phyloP scores from a whole-genome alignment of 2,329 filamentous ascomycete species.

The Fusarium sp. region DNA sequence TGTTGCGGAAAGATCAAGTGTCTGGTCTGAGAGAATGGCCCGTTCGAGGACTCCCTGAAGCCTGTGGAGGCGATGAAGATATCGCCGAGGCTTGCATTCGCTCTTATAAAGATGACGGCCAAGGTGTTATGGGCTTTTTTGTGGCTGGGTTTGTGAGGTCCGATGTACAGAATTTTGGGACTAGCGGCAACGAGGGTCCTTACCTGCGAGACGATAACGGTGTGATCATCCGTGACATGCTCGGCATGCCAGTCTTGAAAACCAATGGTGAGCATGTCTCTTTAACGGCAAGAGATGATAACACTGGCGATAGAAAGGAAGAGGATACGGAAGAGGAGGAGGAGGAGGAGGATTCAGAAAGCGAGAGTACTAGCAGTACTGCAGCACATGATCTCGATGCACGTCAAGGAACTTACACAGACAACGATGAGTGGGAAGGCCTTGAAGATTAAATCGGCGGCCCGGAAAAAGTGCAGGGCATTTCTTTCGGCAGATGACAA shows the following conservation, averaged over 20 bases:
- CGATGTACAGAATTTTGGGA: constrained; percentile 27
- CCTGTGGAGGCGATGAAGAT: constrained; percentile 58
- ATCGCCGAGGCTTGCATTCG: constrained; percentile 81
- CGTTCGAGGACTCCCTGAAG: constrained; percentile 66
- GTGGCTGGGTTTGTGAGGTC: constrained; percentile 79
- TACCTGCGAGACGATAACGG: constrained; percentile 65
- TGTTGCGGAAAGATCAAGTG: constrained; percentile 77
- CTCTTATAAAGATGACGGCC: constrained; percentile 80
- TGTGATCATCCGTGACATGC: constrained; percentile 55
- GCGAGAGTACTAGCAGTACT: constrained; percentile 7
- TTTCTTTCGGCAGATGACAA: background rate
- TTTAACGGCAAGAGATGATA: constrained; percentile 37
- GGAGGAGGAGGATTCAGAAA: constrained; percentile 1
- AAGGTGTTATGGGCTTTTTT: constrained; percentile 95
- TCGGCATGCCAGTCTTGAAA: constrained; percentile 51
- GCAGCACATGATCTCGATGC: constrained; percentile 8
- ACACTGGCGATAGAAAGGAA: constrained; percentile 24
- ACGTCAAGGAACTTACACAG: constrained; percentile 26
- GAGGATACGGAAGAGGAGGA: background rate
- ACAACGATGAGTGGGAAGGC: constrained; percentile 41
- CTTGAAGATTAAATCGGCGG: constrained; percentile 35
- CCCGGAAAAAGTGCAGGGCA: background rate
- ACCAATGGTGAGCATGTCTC: constrained; percentile 46
- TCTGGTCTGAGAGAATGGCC: constrained; percentile 80
- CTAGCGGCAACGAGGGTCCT: constrained; percentile 54